A percentile compares a stretch with the other conserved stretches of the same genome.
phyloP scores from a whole-genome alignment of 768 basidiomycete species.

The Dentipellis fragilis region DNA sequence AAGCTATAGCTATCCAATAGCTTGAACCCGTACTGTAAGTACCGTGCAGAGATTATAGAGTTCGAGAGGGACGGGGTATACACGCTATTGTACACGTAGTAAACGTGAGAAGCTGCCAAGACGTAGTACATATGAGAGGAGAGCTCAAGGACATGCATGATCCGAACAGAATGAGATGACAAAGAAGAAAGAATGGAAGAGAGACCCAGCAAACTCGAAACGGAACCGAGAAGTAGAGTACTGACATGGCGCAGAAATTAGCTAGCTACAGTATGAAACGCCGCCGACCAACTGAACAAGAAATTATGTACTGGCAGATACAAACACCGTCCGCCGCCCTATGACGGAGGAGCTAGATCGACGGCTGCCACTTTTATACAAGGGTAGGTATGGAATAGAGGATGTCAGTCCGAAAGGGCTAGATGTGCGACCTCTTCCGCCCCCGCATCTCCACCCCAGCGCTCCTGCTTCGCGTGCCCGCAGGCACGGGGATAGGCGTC shows the following conservation, averaged over 20 bases:
- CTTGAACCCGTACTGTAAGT: background rate
- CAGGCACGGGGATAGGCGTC: background rate
- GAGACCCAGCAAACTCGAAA: background rate
- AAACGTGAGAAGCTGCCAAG: background rate
- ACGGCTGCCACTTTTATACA: background rate
- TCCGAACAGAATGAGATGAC: background rate
- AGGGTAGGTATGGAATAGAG: background rate
- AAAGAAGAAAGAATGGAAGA: background rate
- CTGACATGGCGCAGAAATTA: background rate
- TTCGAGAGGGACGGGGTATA: background rate
- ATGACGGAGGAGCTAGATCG: background rate
- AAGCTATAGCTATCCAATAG: too few species aligned
- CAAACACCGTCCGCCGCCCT: background rate
- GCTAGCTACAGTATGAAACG: background rate
- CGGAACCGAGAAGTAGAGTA: background rate
- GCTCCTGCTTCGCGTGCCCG: conserved; percentile 3
- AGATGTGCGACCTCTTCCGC: background rate
- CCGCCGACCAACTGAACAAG: background rate
- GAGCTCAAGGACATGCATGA: background rate
- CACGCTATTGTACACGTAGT: background rate
- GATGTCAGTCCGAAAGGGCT: background rate
- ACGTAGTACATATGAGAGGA: background rate
- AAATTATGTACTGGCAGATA: background rate
- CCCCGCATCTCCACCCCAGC: background rate
- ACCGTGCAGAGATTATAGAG: background rate